Percentiles rank a stretch among this genome's conserved stretches.
Conservation (phyloP, 83 land plant genomes). For the Diphasiastrum complanatum region DNA sequence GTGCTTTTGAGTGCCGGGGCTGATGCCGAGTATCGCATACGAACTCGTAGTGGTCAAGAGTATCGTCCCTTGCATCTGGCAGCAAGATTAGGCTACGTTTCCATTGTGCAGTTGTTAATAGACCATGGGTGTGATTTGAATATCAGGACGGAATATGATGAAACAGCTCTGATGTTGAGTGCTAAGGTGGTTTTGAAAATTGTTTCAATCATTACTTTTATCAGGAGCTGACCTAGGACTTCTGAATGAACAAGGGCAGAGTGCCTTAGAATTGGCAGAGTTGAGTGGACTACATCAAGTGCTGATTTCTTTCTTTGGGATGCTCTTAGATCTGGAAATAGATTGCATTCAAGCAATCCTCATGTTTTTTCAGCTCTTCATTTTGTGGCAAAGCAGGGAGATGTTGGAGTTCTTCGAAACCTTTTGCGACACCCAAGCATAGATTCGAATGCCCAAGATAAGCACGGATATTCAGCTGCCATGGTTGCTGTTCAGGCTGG, state of each 20-base stretch:
- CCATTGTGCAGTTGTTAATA: slow-evolving; percentile 3
- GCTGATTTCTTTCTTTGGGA: slow-evolving; percentile 40
- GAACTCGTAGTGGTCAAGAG: not conserved
- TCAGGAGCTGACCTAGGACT: slow-evolving; percentile 73
- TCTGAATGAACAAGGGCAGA: slow-evolving; percentile 38
- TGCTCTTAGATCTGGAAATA: slow-evolving; percentile 35
- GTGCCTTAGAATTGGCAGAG: slow-evolving; percentile 38
- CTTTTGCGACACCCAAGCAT: slow-evolving; percentile 30
- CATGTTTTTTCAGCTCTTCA: slow-evolving; percentile 49
- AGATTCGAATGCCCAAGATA: slow-evolving; percentile 53
- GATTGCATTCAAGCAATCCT: slow-evolving; percentile 38
- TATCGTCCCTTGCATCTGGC: too few species aligned
- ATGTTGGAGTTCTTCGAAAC: slow-evolving; percentile 34
- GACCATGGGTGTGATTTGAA: slow-evolving; percentile 9
- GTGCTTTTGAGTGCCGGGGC: not conserved
- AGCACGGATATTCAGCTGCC: slow-evolving; percentile 59
- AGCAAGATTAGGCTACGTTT: not conserved
- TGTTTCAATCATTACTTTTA: slow-evolving; percentile 40
- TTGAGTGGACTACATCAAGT: slow-evolving; percentile 24
- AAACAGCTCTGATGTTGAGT: too few species aligned
- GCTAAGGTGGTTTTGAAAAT: slow-evolving; percentile 39
- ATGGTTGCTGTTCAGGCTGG: slow-evolving; percentile 69
- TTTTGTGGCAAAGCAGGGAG: slow-evolving; percentile 56
- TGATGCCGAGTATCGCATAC: not conserved
- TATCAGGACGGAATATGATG: not conserved